Evolutionary conservation across 768 basidiomycete species (phyloP).

Genomic region (Butyriboletus loyo): DNA sequence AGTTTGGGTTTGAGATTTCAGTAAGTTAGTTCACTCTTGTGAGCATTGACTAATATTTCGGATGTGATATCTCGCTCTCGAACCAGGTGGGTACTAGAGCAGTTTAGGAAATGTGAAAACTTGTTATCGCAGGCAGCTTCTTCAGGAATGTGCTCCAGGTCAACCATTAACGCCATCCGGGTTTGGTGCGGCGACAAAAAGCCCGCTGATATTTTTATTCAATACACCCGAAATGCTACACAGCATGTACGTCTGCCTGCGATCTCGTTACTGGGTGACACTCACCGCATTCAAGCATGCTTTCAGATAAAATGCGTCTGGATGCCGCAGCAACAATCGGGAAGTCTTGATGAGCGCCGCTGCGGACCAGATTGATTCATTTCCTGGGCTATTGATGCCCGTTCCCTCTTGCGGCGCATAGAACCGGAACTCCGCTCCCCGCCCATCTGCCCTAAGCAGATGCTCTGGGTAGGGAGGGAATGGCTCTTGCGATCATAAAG

Average conservation of each 20-base stretch:
- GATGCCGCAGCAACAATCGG: neutral
- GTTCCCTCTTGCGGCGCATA: neutral
- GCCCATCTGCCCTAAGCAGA: neutral
- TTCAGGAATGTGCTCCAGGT: neutral
- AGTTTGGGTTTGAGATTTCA: too few relatives aligned
- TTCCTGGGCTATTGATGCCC: neutral
- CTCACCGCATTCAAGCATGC: too few relatives aligned
- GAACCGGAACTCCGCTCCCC: neutral
- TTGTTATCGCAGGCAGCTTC: neutral
- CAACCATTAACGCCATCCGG: neutral
- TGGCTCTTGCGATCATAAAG: too few relatives aligned
- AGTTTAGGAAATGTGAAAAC: neutral
- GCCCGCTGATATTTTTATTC: neutral
- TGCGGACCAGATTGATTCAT: neutral
- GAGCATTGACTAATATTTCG: too few relatives aligned
- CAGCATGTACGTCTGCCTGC: neutral
- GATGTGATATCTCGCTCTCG: too few relatives aligned
- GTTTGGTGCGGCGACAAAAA: neutral
- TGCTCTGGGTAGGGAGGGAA: too few relatives aligned
- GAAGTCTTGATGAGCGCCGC: neutral
- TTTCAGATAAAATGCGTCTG: too few relatives aligned
- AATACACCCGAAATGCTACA: neutral
- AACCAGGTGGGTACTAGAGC: neutral
- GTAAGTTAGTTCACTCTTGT: too few relatives aligned
- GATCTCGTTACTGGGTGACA: neutral